These are phyloP conservation scores for Saccharomyces eubayanus DNA, from an alignment of 805 yeast species.

Conservation along the genomic window DNA sequence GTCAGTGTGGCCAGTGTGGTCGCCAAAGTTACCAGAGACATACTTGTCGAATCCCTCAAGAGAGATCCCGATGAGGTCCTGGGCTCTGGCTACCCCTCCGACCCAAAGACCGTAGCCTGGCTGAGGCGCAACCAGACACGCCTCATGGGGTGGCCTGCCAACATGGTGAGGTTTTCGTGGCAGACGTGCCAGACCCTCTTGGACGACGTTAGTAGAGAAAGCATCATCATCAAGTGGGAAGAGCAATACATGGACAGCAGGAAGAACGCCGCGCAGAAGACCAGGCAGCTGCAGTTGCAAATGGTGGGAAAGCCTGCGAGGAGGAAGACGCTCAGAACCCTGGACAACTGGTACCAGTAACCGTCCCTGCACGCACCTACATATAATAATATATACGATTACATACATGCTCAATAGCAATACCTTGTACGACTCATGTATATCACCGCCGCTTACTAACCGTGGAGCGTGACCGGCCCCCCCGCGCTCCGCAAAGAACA, in stretches of 20 bases:
- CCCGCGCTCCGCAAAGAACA: background rate
- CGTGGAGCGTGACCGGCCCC: background rate
- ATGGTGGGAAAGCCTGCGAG: background rate
- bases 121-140: slow-evolving; percentile 52
- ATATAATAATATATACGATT: background rate
- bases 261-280: slow-evolving; percentile 18
- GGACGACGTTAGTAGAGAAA: slow-evolving; percentile 34
- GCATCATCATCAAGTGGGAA: slow-evolving; percentile 53
- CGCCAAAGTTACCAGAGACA: slow-evolving; percentile 93
- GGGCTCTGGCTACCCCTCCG: slow-evolving; percentile 95
- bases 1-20: slow-evolving; percentile 93
- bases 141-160: slow-evolving; percentile 77
- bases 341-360: slow-evolving; percentile 7
- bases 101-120: slow-evolving; percentile 81
- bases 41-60: slow-evolving; percentile 28
- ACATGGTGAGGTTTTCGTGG: slow-evolving; percentile 83
- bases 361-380: background rate
- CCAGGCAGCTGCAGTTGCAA: background rate
- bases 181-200: slow-evolving; percentile 78
- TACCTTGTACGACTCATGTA: background rate
- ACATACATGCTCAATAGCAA: background rate
- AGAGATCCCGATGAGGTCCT: slow-evolving; percentile 31
- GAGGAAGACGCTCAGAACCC: slow-evolving; percentile 3
- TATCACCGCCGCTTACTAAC: background rate
- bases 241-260: slow-evolving; percentile 33